Base-by-base conservation (phyloP, 2,329 filamentous ascomycete genomes). In the Nemania sp. region DNA sequence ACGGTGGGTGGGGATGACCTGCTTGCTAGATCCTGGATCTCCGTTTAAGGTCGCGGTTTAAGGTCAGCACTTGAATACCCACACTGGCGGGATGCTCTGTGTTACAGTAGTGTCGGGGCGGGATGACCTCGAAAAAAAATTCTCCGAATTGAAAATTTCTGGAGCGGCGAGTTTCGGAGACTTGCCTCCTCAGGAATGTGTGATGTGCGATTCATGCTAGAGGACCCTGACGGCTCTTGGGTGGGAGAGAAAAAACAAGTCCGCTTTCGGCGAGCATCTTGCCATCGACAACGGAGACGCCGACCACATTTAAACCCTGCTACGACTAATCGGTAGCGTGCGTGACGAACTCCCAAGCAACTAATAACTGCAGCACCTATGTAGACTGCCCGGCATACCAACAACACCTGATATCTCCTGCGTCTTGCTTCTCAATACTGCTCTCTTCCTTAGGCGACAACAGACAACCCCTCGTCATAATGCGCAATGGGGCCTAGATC, bases 251-350 rank as follows among this genome's bases (percentile, higher is more conserved):
- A 27, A 51, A 27, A 29, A 24, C 11, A 32, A 22, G 60, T 69
- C 66, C 69, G 66, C 62, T 65, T 49, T 70, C 69, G 69, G 69
- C 60, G 60, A 32, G 1, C 49, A 54, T 35, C 45, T 47, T 24
- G 27, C 35, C 35, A 27, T 38, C 60, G 8, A 35, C 35, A 59
- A 35, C 60, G 54, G 59, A 24, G 24, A 59, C n/a, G 58, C 55
- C 24, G 49, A 63, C 56, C 45, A n/a, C 35, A 63, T 57, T 35
- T 26, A 26, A 43, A 29, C 49, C 58, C 51, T 58, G 53, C 51
- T n/a, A 54, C 49, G 22, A 22, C 41, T 51, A 27, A 51, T 20
- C 22, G 10, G 22, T 27, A 26, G 49, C 57, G 41, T 51, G 29
- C 29, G 61, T 64, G 62, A 64, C 18, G 60, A 55, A 26, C 58